Conservation (phyloP, 2,329 filamentous ascomycete genomes). For the Fusarium drepaniforme region DNA sequence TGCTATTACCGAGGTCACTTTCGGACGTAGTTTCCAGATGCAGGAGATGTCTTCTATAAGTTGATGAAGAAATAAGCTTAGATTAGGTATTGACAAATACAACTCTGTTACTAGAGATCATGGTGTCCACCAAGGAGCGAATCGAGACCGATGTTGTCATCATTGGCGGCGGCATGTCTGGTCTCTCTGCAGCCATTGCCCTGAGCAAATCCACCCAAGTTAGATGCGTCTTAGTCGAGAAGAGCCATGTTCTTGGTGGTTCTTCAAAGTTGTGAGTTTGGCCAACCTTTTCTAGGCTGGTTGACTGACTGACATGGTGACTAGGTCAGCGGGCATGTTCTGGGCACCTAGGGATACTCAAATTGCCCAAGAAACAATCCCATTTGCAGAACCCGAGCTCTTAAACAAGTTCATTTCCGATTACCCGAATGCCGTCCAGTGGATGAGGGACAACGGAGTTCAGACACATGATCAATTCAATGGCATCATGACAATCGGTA, state of each 20-base stretch:
- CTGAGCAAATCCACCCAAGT: conserved; percentile 3
- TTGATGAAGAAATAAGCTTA: background rate
- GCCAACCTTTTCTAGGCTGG: background rate
- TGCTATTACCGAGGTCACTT: conserved; percentile 5
- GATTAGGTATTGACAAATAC: background rate
- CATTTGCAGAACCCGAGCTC: conserved; percentile 17
- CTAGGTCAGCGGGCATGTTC: conserved; percentile 27
- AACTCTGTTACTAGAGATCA: background rate
- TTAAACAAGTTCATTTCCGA: conserved; percentile 18
- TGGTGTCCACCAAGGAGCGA: background rate
- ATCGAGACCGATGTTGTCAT: conserved; percentile 26
- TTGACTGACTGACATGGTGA: no score
- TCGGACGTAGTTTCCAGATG: background rate
- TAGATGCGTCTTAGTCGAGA: conserved; percentile 18
- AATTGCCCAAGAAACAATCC: conserved; percentile 14
- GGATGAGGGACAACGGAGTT: conserved; percentile 24
- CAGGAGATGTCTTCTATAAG: background rate
- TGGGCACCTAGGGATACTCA: conserved; percentile 19
- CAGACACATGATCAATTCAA: conserved; percentile 25
- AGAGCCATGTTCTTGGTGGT: conserved; percentile 16
- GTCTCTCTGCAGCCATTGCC: conserved; percentile 20
- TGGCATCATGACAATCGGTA: conserved; percentile 29
- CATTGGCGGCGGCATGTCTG: conserved; percentile 28
- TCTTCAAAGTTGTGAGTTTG: conserved; percentile 19
- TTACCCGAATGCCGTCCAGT: conserved; percentile 21